Evolutionary conservation across 2,329 filamentous ascomycete species (phyloP).

Genomic region (Tricladium varicosporioides): DNA sequence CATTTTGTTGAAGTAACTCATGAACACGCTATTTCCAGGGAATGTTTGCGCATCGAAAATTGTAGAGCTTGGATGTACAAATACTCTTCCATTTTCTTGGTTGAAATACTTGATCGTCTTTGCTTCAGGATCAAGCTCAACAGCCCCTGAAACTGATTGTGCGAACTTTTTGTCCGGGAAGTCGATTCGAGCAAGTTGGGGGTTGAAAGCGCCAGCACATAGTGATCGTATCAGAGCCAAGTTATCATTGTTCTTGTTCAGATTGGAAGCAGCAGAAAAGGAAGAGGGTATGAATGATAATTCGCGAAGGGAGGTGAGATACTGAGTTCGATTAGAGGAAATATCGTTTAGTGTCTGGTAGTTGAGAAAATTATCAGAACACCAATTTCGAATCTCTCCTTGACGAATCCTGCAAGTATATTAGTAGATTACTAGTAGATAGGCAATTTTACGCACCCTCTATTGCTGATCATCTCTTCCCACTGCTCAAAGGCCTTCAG

Average conservation of each 20-base stretch:
- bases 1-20: conserved; percentile 91
- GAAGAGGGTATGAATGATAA: conserved; percentile 67
- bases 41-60: conserved; percentile 83
- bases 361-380: conserved; percentile 81
- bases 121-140: conserved; percentile 91
- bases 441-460: conserved; percentile 36
- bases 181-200: conserved; percentile 87
- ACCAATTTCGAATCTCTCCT: conserved; percentile 71
- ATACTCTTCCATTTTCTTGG: conserved; percentile 80
- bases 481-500: conserved; percentile 81
- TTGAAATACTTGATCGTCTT: conserved; percentile 91
- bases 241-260: conserved; percentile 49
- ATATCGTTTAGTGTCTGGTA: conserved; percentile 86
- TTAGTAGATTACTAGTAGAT: conserved; percentile 13
- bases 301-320: conserved; percentile 80
- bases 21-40: conserved; percentile 69
- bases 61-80: conserved; percentile 86
- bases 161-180: conserved; percentile 97
- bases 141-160: conserved; percentile 79
- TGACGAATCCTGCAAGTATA: conserved; percentile 42
- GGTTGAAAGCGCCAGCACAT: conserved; percentile 53
- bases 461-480: conserved; percentile 61
- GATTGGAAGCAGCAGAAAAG: conserved; percentile 27
- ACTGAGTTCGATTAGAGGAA: conserved; percentile 79
- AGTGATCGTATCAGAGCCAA: conserved; percentile 35